phyloP scores from a whole-genome alignment of 352 stramenopile genomes.

The Globisporangium heterothallicum region DNA sequence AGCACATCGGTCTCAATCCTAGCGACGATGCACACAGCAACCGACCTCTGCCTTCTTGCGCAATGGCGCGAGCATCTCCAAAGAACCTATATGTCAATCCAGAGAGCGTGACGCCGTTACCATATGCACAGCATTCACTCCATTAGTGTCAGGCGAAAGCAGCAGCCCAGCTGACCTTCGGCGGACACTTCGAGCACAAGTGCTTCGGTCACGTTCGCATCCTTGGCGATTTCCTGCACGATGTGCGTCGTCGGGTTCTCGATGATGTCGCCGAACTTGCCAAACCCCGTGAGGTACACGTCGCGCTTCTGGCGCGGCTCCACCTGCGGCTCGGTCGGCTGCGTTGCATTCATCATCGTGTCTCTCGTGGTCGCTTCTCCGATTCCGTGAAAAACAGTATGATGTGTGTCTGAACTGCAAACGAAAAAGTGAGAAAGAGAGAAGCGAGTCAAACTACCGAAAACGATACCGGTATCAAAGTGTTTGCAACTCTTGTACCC shows the following conservation, averaged over 20 bases:
- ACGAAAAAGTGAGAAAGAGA: too few relatives aligned
- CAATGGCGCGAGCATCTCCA: constrained; percentile 32
- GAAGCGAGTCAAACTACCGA: too few relatives aligned
- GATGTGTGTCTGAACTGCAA: constrained; percentile 1
- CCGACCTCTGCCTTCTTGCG: constrained; percentile 32
- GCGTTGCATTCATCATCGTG: constrained; percentile 13
- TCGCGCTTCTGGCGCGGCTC: constrained; percentile 28
- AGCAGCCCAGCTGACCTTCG: too few relatives aligned
- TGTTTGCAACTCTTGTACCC: too few relatives aligned
- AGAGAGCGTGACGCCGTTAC: background rate
- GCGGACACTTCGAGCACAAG: constrained; percentile 71
- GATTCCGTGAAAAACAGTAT: background rate
- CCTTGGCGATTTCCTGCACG: constrained; percentile 39
- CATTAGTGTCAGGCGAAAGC: too few relatives aligned
- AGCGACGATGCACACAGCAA: too few relatives aligned
- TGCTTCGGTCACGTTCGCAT: constrained; percentile 60
- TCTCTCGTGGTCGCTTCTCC: background rate
- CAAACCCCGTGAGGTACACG: constrained; percentile 81
- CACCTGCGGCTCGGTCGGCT: background rate
- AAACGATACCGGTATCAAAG: too few relatives aligned
- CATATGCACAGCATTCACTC: background rate
- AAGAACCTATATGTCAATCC: constrained; percentile 18
- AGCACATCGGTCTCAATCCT: too few relatives aligned
- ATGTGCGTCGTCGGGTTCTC: constrained; percentile 77
- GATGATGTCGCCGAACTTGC: constrained; percentile 77